Evolutionary conservation across 2,329 filamentous ascomycete genomes (phyloP).

Genomic region (Colletotrichum magnum): DNA sequence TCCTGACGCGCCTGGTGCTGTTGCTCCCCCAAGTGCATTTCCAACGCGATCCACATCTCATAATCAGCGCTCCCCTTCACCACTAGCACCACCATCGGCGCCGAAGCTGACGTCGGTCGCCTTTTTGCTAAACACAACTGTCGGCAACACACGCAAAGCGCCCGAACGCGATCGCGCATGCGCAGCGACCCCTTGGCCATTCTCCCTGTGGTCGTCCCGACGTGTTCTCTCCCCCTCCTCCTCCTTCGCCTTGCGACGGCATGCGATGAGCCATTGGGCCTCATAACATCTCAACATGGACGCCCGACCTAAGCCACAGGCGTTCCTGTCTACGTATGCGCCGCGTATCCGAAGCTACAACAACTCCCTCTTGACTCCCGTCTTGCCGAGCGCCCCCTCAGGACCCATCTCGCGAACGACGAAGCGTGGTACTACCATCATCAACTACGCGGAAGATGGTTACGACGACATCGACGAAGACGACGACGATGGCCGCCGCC

Average conservation of each 20-base stretch:
- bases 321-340: slow-evolving; percentile 92
- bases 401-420: slow-evolving; percentile 85
- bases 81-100: slow-evolving; percentile 23
- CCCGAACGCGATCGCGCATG: slow-evolving; percentile 21
- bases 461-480: slow-evolving; percentile 85
- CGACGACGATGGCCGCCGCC: slow-evolving; percentile 81
- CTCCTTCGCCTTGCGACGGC: slow-evolving; percentile 34
- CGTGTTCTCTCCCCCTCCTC: slow-evolving; percentile 9
- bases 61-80: slow-evolving; percentile 32
- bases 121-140: background rate
- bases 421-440: slow-evolving; percentile 94
- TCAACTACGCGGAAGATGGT: slow-evolving; percentile 98
- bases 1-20: slow-evolving; percentile 36
- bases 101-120: slow-evolving; percentile 9
- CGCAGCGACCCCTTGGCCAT: background rate
- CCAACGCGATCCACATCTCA: slow-evolving; percentile 40
- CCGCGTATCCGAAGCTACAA: slow-evolving; percentile 90
- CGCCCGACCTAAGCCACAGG: slow-evolving; percentile 75
- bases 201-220: slow-evolving; percentile 2
- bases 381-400: slow-evolving; percentile 78
- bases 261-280: slow-evolving; percentile 39
- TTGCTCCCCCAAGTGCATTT: slow-evolving; percentile 34
- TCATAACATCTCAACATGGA: slow-evolving; percentile 57
- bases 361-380: slow-evolving; percentile 90
- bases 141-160: background rate